Percentiles rank a stretch among this genome's conserved stretches.
phyloP scores from a whole-genome alignment of 2,329 filamentous ascomycete genomes.

The Sporothrix euskadiensis region DNA sequence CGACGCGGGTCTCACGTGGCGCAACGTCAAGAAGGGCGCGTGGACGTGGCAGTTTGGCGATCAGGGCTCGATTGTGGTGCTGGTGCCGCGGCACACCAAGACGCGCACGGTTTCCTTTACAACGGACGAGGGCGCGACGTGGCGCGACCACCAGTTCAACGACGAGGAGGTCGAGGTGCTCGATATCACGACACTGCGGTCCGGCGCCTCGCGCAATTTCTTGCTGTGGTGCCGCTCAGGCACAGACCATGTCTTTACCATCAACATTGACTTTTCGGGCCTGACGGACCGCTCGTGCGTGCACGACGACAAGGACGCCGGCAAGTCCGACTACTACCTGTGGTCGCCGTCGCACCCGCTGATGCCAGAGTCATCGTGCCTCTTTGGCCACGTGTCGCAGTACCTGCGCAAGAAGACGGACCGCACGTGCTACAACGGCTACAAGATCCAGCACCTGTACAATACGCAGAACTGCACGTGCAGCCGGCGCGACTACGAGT shows the following conservation, averaged over 20 bases:
- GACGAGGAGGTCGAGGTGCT: slow-evolving; percentile 69
- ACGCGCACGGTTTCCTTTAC: slow-evolving; percentile 59
- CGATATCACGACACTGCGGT: slow-evolving; percentile 84
- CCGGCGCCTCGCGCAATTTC: slow-evolving; percentile 88
- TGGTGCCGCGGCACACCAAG: slow-evolving; percentile 69
- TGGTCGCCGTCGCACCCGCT: slow-evolving; percentile 85
- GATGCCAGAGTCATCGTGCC: slow-evolving; percentile 71
- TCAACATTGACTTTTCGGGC: slow-evolving; percentile 88
- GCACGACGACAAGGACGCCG: slow-evolving; percentile 59
- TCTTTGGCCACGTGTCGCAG: slow-evolving; percentile 87
- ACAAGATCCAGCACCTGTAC: slow-evolving; percentile 69
- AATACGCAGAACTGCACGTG: slow-evolving; percentile 79
- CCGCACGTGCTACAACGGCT: slow-evolving; percentile 77
- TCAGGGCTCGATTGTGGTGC: slow-evolving; percentile 87
- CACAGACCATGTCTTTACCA: slow-evolving; percentile 58
- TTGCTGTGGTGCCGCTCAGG: slow-evolving; percentile 73
- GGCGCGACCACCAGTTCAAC: slow-evolving; percentile 72
- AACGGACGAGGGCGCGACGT: slow-evolving; percentile 73
- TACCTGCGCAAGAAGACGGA: slow-evolving; percentile 89
- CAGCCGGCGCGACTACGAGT: slow-evolving; percentile 85
- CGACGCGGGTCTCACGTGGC: slow-evolving; percentile 91
- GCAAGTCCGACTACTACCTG: slow-evolving; percentile 71
- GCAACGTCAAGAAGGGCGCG: slow-evolving; percentile 77
- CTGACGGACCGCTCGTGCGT: slow-evolving; percentile 73
- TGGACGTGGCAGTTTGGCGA: slow-evolving; percentile 97